Conservation (phyloP, 345 rosid species). For the Brassica napus region DNA sequence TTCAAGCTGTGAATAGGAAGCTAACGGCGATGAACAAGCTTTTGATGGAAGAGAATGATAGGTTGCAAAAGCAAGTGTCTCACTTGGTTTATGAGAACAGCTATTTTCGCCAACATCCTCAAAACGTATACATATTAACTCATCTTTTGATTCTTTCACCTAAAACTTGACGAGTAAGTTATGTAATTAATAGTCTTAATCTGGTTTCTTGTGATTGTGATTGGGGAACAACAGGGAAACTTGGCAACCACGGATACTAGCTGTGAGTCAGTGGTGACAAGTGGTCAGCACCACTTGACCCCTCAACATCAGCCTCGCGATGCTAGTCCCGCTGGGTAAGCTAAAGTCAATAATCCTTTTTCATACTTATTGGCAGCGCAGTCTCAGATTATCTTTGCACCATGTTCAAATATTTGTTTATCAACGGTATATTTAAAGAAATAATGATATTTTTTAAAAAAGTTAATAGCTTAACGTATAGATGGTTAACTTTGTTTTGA, state of each 20-base stretch:
- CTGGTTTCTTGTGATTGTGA: neutral
- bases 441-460: neutral
- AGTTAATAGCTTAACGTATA: neutral
- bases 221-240: conserved; percentile 50
- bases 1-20: conserved; percentile 93
- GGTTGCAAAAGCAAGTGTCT: conserved; percentile 97
- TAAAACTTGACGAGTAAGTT: conserved; percentile 16
- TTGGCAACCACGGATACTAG: conserved; percentile 83
- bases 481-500: neutral
- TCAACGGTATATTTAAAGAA: neutral
- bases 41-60: conserved; percentile 98
- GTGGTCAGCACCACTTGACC: conserved; percentile 74
- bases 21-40: conserved; percentile 96
- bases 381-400: neutral
- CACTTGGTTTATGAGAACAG: conserved; percentile 96
- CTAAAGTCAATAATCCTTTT: neutral
- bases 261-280: conserved; percentile 92
- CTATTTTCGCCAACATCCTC: conserved; percentile 84
- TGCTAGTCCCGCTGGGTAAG: conserved; percentile 99
- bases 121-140: conserved; percentile 47
- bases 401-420: too few relatives aligned
- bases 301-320: conserved; percentile 94
- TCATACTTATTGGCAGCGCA: neutral
- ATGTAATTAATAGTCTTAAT: conserved; percentile 5
- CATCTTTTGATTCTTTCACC: conserved; percentile 17